A percentile compares a stretch with the other conserved stretches of the same genome.
These are phyloP conservation scores for Coemansia sp. DNA, from an alignment of 192 early-diverging fungal genomes.

Conservation along the genomic window DNA sequence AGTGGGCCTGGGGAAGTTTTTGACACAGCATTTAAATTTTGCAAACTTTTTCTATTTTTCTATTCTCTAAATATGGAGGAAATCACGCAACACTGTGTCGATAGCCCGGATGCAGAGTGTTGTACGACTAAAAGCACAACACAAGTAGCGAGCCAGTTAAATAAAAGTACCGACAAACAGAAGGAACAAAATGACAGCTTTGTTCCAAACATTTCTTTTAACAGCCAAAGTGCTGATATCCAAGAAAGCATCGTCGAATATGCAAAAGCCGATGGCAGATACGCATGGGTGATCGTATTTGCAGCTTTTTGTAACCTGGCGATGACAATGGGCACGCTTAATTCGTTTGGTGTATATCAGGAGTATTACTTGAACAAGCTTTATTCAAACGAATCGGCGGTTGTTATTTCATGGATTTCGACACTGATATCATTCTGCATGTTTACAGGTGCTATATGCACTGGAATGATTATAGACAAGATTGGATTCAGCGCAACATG, in stretches of 20 bases:
- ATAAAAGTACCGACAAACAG: not conserved
- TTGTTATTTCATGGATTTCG: conserved; percentile 13
- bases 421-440: conserved; percentile 27
- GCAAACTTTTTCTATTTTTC: not conserved
- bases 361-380: conserved; percentile 16
- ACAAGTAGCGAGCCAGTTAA: not conserved
- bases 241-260: conserved; percentile 1
- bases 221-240: not conserved
- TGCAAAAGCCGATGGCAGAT: conserved; percentile 7
- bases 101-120: not conserved
- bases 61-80: not conserved
- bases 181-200: not conserved
- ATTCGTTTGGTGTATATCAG: conserved; percentile 18
- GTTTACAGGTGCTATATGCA: conserved; percentile 18
- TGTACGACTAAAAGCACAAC: not conserved
- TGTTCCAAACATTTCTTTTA: not conserved
- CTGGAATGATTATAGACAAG: conserved; percentile 12
- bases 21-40: too few relatives aligned
- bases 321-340: conserved; percentile 17
- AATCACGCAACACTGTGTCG: not conserved
- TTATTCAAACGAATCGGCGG: conserved; percentile 8
- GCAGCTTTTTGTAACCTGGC: conserved; percentile 7
- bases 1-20: too few relatives aligned
- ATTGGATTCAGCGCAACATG: conserved; percentile 10
- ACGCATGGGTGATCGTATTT: conserved; percentile 12